Base-by-base conservation (phyloP, 2,329 filamentous ascomycete species). In the Fusarium sp. region DNA sequence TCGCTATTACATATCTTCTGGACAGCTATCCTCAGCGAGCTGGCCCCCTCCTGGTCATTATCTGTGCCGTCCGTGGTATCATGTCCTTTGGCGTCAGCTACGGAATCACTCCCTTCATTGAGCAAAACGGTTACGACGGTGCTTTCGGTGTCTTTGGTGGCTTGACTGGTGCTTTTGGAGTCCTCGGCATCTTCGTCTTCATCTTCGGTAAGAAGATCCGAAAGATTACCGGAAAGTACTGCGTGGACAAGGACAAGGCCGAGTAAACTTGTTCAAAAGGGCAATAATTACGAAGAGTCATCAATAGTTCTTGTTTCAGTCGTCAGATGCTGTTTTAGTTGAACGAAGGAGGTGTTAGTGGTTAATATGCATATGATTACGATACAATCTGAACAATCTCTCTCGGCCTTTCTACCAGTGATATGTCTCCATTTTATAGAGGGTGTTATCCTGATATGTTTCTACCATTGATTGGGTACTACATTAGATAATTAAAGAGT, bases 21-120 rank as follows among this genome's bases (percentile, higher is more conserved):
- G 72, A 75, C 29, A 75, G 72, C 10, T 75, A 75, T 20, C 72
- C 72, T 36, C 72, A 74, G 18, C 47, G 72, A 13, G 72, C 72
- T 12, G 72, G 72, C 1, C 72, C 72, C 7, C 38, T 75, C 8
- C 29, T 75, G 29, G 72, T 75, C 22, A 75, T 75, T 14, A 75
- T 75, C 25, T 75, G 72, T 22, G 72, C 72, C 8, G 62, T 75
- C 33, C 72, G 72, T 4, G 72, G 72, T 10, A 39, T 75, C 4
- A 75, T 75, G 17, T 71, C 70, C 1, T 75, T 75, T 22, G 70
- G 72, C 0, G 72, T 75, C 4, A 73, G 69, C 55, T 75, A 75
- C 13, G 72, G 72, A 15, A 75, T 75, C 10, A 35, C 56, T 18
- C 72, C 72, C 0, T 71, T 75, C 13, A 75, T 73, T 14, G 41